Conservation (phyloP, 2,329 filamentous ascomycete genomes). For the Colletotrichum sp. region DNA sequence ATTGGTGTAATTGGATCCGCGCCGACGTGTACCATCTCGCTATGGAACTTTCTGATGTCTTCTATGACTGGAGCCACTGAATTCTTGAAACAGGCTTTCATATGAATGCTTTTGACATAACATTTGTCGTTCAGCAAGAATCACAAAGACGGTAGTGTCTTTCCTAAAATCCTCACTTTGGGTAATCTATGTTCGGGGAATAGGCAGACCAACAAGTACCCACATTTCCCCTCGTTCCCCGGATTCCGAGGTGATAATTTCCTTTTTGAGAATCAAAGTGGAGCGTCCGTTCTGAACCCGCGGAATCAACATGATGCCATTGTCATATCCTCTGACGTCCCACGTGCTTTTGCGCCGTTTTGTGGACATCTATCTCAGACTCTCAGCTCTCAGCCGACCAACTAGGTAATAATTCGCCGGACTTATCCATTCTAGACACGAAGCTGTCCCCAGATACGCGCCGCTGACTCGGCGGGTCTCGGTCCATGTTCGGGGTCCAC, state of each 20-base stretch:
- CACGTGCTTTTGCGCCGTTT: background rate
- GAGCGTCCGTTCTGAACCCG: background rate
- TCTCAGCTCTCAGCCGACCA: background rate
- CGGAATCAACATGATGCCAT: constrained; percentile 10
- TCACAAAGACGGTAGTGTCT: background rate
- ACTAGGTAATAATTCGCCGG: background rate
- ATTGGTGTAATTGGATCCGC: background rate
- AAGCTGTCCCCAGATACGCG: background rate
- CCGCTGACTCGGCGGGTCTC: background rate
- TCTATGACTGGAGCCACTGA: background rate
- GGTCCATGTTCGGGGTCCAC: constrained; percentile 2
- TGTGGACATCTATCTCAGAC: background rate
- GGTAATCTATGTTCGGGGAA: background rate
- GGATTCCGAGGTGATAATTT: constrained; percentile 2
- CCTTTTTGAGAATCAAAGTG: background rate
- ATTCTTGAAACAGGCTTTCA: background rate
- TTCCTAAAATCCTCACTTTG: background rate
- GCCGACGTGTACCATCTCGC: background rate
- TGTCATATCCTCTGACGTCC: background rate
- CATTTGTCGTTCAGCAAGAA: background rate
- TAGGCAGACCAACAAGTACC: background rate
- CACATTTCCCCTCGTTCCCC: background rate
- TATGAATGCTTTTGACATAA: background rate
- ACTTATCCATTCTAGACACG: background rate
- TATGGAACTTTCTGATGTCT: background rate